Base-by-base conservation (phyloP, 1,284 basidiomycete genomes). In the Sporisorium graminicola region DNA sequence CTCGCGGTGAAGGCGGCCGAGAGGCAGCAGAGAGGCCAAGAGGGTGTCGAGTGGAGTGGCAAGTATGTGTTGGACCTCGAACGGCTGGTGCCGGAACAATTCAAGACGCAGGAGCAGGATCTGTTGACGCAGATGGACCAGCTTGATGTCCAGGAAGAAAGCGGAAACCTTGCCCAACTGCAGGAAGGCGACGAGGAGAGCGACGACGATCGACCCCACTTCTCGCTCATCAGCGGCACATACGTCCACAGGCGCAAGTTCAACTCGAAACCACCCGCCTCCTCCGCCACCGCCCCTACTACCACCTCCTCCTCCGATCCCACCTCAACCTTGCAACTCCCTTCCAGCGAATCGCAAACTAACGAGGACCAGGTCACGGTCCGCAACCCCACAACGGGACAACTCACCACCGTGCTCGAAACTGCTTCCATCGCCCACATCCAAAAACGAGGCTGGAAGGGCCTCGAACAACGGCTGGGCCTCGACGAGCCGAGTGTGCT, bases 161-260 rank as follows among this genome's bases (percentile, higher is more conserved):
- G 62, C 24, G 61, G 55, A 18, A 50, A 69, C 24, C 44, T 58
- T 9, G 44, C 47, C 9, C n/a, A n/a, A n/a, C n/a, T n/a, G n/a
- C n/a, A 71, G 18, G 66, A 65, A 12, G 70, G 53, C 14, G 56
- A 69, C 5, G 73, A 67, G 9, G 61, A 66, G 20, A 59, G 83
- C 3, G 85, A 86, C 3, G 92, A 94, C 66, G 89, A 89, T 69
- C 58, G 44, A 53, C 84, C 83, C 1, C 84, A 85, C 60, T 98
- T 96, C 85, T 97, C 95, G 0, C 89, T 95, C 5, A 87, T 93
- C 4, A 94, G 93, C 1, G 96, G 96, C 16, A 92, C 89, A 63
- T 97, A 96, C 82, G 89, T 95, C 31, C 90, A 93, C 60, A 88
- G 91, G 18, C 92, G 91, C 79, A 89, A 90, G 16, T 94, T 91